Percentiles rank a stretch among this genome's conserved stretches.
Conservation (phyloP, 441 rosid genomes). For the Erodium chrysanthum region DNA sequence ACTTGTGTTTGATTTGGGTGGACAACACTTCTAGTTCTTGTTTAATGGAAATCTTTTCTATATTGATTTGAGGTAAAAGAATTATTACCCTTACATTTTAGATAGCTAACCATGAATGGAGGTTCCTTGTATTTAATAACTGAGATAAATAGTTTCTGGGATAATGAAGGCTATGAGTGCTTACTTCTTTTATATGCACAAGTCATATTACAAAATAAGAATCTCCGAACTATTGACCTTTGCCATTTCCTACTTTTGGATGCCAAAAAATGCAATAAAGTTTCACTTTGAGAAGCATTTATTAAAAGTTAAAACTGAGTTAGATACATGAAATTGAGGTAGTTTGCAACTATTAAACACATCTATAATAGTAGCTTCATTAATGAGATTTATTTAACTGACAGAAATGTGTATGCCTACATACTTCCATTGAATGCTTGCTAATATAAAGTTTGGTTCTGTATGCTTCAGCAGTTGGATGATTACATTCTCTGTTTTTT, state of each 20-base stretch:
- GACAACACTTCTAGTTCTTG: background rate
- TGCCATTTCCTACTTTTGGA: background rate
- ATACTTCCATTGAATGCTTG: background rate
- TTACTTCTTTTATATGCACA: background rate
- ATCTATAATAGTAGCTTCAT: background rate
- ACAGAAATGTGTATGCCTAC: background rate
- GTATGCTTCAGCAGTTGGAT: background rate
- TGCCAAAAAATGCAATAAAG: background rate
- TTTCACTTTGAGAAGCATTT: background rate
- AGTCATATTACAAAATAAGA: background rate
- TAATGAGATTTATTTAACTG: background rate
- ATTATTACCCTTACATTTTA: background rate
- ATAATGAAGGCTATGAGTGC: background rate
- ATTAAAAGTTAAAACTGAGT: background rate
- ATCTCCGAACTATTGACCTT: background rate
- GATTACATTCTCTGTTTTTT: background rate
- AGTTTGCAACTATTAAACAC: background rate
- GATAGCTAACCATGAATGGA: background rate
- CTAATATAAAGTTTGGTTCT: background rate
- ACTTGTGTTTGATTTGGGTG: background rate
- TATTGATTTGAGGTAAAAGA: background rate
- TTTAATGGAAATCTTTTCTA: background rate
- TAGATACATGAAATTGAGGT: background rate
- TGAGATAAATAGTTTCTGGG: background rate
- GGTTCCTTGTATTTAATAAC: background rate